Percentiles rank a stretch among this genome's conserved stretches.
Conservation (phyloP, 805 yeast genomes). For the Yarrowia keelungensis region DNA sequence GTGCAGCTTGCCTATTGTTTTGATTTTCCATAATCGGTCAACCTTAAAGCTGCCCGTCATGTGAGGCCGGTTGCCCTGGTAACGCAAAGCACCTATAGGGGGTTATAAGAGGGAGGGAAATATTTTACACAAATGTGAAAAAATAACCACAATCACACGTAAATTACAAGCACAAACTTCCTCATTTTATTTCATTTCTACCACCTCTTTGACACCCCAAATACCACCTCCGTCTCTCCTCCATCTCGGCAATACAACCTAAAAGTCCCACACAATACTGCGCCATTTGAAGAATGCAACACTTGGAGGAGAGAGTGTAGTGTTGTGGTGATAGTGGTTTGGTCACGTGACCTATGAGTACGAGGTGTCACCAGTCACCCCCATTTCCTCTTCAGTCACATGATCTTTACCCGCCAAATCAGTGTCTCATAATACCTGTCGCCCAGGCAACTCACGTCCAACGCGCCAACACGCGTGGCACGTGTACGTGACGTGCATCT, state of each 20-base stretch:
- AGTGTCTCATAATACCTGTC: background rate
- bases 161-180: background rate
- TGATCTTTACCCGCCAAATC: background rate
- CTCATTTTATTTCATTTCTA: background rate
- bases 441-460: conserved; percentile 6
- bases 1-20: conserved; percentile 16
- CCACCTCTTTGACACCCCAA: background rate
- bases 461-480: conserved; percentile 14
- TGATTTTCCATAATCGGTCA: conserved; percentile 37
- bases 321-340: background rate
- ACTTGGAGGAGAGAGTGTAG: background rate
- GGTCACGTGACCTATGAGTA: background rate
- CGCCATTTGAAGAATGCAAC: conserved; percentile 23
- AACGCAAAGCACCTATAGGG: background rate
- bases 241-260: background rate
- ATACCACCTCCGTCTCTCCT: background rate
- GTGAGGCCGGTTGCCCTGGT: conserved; percentile 30
- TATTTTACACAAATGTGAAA: too few relatives aligned
- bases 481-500: conserved; percentile 25
- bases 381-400: background rate
- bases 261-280: conserved; percentile 1
- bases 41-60: conserved; percentile 22
- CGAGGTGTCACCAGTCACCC: too few relatives aligned
- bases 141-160: background rate
- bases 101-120: background rate